Evolutionary conservation across 1,284 basidiomycete genomes (phyloP).

Genomic region (Sparassis latifolia): DNA sequence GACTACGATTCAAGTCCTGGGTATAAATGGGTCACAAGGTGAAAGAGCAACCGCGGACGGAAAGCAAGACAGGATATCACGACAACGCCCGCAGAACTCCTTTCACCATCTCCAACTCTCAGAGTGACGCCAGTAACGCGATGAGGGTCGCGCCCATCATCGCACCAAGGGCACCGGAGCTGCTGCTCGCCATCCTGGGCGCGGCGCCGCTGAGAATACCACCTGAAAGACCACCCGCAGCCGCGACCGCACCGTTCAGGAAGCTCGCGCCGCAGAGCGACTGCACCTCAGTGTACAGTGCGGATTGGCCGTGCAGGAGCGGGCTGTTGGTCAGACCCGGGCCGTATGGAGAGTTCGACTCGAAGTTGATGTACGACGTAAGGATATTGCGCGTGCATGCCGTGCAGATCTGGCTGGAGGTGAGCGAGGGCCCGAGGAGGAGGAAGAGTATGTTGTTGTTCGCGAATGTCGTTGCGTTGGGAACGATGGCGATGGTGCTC

Average conservation of each 20-base stretch:
- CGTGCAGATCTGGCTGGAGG: slow-evolving; percentile 60
- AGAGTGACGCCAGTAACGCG: no score
- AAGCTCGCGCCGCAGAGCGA: slow-evolving; percentile 56
- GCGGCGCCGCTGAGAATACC: slow-evolving; percentile 28
- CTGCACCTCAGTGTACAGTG: slow-evolving; percentile 58
- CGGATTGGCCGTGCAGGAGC: slow-evolving; percentile 60
- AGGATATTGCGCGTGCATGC: slow-evolving; percentile 75
- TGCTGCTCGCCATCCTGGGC: slow-evolving; percentile 15
- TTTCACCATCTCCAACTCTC: no score
- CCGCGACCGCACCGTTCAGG: slow-evolving; percentile 56
- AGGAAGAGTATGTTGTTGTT: slow-evolving; percentile 72
- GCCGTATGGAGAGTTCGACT: slow-evolving; percentile 65
- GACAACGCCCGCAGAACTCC: no score
- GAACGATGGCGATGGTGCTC: slow-evolving; percentile 33
- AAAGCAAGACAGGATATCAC: no score
- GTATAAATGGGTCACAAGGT: no score
- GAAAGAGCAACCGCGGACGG: no score
- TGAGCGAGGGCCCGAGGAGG: slow-evolving; percentile 54
- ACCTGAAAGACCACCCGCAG: slow-evolving; percentile 53
- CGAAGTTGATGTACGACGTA: slow-evolving; percentile 70
- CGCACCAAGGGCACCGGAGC: slow-evolving; percentile 15
- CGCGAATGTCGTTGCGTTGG: slow-evolving; percentile 65
- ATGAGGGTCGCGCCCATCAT: slow-evolving; percentile 14
- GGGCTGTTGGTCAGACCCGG: slow-evolving; percentile 61
- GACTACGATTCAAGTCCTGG: no score